These are phyloP conservation scores for Fraxinus nigra DNA, from an alignment of 305 asterid genomes.

Conservation along the genomic window DNA sequence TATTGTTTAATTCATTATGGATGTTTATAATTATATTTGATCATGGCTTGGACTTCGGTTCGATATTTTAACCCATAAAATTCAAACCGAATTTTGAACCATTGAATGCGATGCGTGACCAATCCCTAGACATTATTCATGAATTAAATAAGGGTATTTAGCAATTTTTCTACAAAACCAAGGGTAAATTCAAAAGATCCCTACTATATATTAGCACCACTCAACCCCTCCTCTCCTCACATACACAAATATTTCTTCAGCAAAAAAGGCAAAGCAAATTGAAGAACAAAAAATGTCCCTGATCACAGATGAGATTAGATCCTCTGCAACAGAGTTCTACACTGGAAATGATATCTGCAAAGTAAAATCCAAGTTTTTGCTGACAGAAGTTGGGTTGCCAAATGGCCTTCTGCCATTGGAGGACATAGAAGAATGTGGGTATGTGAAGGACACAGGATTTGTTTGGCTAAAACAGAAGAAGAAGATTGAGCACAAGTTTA, in stretches of 20 bases:
- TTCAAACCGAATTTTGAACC: not conserved
- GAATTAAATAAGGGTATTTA: not conserved
- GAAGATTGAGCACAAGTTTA: constrained; percentile 47
- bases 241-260: not conserved
- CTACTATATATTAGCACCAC: constrained; percentile 17
- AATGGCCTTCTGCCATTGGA: constrained; percentile 84
- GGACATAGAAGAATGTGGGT: constrained; percentile 76
- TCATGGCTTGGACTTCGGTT: too few relatives aligned
- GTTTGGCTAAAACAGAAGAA: constrained; percentile 77
- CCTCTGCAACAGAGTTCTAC: constrained; percentile 69
- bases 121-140: too few relatives aligned
- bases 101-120: not conserved
- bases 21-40: not conserved
- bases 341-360: constrained; percentile 63
- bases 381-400: constrained; percentile 62
- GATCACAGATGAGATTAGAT: constrained; percentile 67
- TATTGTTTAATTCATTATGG: not conserved
- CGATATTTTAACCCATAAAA: not conserved
- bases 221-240: not conserved
- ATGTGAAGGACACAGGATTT: constrained; percentile 76
- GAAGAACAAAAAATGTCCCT: constrained; percentile 31
- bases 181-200: not conserved
- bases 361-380: constrained; percentile 60
- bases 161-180: not conserved
- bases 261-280: not conserved